These are phyloP conservation scores for Penicillium diatomitis DNA, from an alignment of 495 filamentous ascomycete species.

Conservation along the genomic window DNA sequence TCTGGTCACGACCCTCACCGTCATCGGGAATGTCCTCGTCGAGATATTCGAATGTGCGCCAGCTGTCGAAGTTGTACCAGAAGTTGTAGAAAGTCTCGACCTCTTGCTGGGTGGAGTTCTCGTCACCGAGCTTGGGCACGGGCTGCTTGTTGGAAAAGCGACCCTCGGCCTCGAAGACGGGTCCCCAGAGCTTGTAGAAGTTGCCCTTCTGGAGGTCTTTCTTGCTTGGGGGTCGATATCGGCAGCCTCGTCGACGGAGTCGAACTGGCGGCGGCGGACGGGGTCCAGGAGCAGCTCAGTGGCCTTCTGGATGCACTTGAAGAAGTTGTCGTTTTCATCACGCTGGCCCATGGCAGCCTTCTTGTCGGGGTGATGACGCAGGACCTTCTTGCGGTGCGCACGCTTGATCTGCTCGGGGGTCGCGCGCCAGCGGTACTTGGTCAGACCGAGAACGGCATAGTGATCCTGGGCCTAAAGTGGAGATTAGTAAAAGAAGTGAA, in stretches of 20 bases:
- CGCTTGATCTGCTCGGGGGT: conserved; percentile 98
- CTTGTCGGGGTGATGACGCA: conserved; percentile 98
- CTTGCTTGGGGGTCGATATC: conserved; percentile 88
- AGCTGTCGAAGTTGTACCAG: conserved; percentile 98
- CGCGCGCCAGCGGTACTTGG: conserved; percentile 81
- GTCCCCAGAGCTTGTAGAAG: conserved; percentile 89
- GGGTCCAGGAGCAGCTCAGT: conserved; percentile 90
- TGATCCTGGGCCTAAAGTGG: conserved; percentile 75
- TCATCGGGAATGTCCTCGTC: conserved; percentile 98
- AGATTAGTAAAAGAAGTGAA: conserved; percentile 11
- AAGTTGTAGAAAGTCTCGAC: conserved; percentile 98
- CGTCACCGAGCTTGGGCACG: conserved; percentile 75
- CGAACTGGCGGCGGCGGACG: conserved; percentile 86
- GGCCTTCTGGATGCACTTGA: conserved; percentile 99
- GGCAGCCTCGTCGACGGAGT: conserved; percentile 89
- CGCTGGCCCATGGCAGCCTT: conserved; percentile 75
- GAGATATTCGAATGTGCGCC: conserved; percentile 94
- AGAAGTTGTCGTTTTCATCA: conserved; percentile 93
- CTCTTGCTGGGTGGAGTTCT: conserved; percentile 75
- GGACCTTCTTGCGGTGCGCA: conserved; percentile 98
- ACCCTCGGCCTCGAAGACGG: conserved; percentile 78
- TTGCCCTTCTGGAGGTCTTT: conserved; percentile 76
- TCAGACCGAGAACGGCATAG: conserved; percentile 91
- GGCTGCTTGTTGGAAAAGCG: conserved; percentile 88
- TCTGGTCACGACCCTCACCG: conserved; percentile 97